Conservation (phyloP, 345 rosid species). For the Gossypium turneri region DNA sequence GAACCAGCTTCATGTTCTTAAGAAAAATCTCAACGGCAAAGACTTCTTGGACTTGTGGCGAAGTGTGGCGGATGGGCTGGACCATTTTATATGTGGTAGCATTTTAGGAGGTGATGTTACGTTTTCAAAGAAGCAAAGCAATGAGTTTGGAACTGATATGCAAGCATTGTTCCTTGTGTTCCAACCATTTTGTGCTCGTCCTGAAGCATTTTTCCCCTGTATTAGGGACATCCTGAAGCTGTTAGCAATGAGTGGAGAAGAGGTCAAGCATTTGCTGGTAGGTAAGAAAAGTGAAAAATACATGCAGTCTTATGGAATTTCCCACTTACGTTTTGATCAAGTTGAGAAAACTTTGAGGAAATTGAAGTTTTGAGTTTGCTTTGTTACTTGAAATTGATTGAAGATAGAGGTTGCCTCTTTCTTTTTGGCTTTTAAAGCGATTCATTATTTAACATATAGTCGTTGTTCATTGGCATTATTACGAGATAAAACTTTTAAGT, state of each 20-base stretch:
- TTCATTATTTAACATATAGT: not conserved
- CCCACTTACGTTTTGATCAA: conserved; percentile 43
- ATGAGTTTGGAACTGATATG: conserved; percentile 44
- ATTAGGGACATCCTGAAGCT: conserved; percentile 57
- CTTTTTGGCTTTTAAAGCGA: no score
- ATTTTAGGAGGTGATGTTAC: conserved; percentile 26
- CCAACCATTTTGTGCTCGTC: conserved; percentile 59
- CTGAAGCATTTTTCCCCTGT: conserved; percentile 66
- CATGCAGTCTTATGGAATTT: conserved; percentile 37
- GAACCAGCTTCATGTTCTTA: conserved; percentile 35
- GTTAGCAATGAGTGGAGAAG: conserved; percentile 42
- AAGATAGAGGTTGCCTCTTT: not conserved
- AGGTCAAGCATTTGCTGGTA: conserved; percentile 31
- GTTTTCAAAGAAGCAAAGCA: conserved; percentile 25
- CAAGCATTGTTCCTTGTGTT: conserved; percentile 49
- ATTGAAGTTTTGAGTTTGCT: conserved; percentile 22
- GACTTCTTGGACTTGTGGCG: conserved; percentile 81
- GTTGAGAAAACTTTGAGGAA: conserved; percentile 43
- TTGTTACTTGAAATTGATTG: not conserved
- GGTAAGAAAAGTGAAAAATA: conserved; percentile 27
- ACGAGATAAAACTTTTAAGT: no score
- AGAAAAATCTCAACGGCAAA: conserved; percentile 44
- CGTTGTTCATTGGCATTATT: not conserved
- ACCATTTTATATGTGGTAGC: conserved; percentile 53
- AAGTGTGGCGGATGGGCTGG: conserved; percentile 67